Conservation (phyloP, 2,329 filamentous ascomycete species). For the Lasiodiplodia gonubiensis region DNA sequence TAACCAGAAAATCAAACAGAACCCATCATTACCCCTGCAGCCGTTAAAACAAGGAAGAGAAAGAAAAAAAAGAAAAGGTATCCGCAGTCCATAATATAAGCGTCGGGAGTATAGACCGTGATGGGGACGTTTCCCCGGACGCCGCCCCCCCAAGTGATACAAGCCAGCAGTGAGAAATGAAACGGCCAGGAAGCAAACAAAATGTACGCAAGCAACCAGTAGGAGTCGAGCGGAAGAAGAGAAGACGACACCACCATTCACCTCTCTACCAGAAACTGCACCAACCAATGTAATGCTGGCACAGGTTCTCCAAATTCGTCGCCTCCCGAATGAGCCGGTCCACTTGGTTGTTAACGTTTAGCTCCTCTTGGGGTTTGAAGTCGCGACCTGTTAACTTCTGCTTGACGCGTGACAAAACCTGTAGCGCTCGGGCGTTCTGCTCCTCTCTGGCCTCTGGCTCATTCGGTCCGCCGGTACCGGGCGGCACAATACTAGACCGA, state of each 20-base stretch:
- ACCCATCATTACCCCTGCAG: background rate
- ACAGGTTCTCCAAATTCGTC: conserved; percentile 95
- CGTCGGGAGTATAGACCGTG: background rate
- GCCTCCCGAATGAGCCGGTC: conserved; percentile 94
- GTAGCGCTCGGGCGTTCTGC: conserved; percentile 90
- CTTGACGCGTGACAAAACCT: conserved; percentile 88
- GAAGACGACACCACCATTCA: background rate
- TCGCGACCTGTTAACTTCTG: conserved; percentile 95
- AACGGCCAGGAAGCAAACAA: background rate
- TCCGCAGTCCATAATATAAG: background rate
- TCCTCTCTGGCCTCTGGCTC: conserved; percentile 67
- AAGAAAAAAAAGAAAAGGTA: background rate
- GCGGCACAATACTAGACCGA: conserved; percentile 43
- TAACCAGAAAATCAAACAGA: background rate
- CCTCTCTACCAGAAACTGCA: conserved; percentile 91
- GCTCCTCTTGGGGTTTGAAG: conserved; percentile 84
- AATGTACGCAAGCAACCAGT: background rate
- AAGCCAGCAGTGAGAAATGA: background rate
- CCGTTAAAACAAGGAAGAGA: background rate
- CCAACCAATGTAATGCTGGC: conserved; percentile 99
- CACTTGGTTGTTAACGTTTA: conserved; percentile 85
- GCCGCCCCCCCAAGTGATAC: background rate
- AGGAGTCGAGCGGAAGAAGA: background rate
- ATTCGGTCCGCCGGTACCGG: conserved; percentile 35
- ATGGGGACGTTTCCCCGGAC: background rate